These are phyloP conservation scores for Coprinellus aureogranulatus DNA, from an alignment of 768 basidiomycete species.

Conservation along the genomic window DNA sequence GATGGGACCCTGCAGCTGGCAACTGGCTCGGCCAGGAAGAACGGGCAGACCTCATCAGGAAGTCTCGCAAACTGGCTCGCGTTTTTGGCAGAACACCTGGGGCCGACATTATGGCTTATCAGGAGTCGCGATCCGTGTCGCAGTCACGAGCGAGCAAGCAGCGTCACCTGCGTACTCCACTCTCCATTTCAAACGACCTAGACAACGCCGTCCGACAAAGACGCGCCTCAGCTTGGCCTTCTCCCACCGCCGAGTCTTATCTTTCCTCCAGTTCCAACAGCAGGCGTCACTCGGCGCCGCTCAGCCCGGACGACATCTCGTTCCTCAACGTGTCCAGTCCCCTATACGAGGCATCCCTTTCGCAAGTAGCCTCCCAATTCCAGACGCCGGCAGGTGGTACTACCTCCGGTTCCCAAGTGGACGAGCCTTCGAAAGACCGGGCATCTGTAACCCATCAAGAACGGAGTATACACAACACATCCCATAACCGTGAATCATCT, in stretches of 20 bases:
- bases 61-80: conserved; percentile 75
- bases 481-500: conserved; percentile 16
- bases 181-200: conserved; percentile 22
- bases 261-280: conserved; percentile 22
- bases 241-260: conserved; percentile 27
- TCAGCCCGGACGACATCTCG: conserved; percentile 46
- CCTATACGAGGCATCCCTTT: conserved; percentile 14
- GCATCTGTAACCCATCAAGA: conserved; percentile 1
- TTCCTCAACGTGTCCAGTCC: conserved; percentile 29
- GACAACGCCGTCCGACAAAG: conserved; percentile 10
- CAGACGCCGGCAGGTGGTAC: neutral
- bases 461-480: neutral
- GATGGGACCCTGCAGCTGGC: conserved; percentile 52
- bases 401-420: neutral
- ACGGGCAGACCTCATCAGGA: conserved; percentile 69
- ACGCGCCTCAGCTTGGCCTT: conserved; percentile 26
- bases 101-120: conserved; percentile 37
- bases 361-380: conserved; percentile 11
- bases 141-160: neutral
- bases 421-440: conserved; percentile 18
- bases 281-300: conserved; percentile 57
- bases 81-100: conserved; percentile 72
- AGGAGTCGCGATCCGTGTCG: conserved; percentile 17
- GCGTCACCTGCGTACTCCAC: conserved; percentile 15
- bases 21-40: conserved; percentile 64